Base-by-base conservation (phyloP, 208 protist species). In the Trypanosoma theileri region DNA sequence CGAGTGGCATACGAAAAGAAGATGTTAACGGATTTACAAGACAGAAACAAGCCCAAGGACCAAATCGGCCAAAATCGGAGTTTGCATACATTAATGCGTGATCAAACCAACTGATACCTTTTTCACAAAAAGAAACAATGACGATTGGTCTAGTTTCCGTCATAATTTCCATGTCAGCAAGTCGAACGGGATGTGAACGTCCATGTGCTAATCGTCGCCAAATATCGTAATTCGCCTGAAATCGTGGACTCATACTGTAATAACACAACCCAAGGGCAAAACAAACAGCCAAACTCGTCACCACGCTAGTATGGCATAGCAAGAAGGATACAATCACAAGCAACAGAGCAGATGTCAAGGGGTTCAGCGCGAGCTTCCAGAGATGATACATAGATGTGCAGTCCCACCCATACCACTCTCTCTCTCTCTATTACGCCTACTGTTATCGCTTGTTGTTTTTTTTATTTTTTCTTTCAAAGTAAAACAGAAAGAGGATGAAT, bases 41-140 rank as follows among this genome's bases (percentile, higher is more conserved):
- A 60, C 44, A 69, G 24, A 69, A 61, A 60, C 35, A 69, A 21
- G 55, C 55, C 44, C 53, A 59, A 14, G 26, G 24, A 11, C 50
- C 41, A 59, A 69, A 53, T 11, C 42, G 55, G 26, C 41, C 59
- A 61, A 61, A 59, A 46, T 59, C 54, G 17, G 10, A 31, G 2
- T 52, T 7, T 45, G 54, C 50, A 35, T 61, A 69, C 50, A 19
- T 35, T 40, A 69, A 26, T 12, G 63, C 50, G 51, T 69, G 63
- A 17, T 69, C 44, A 45, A 69, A 53, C 53, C 55, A 59, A 13
- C 40, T 53, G 50, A 19, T 61, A 28, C 44, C 21, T 8, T 21
- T 31, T 19, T 61, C 63, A 9, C n/a, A 9, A 24, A 67, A 54
- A 13, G 63, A 69, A 31, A 69, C n/a, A n/a, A 59, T 53, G 2